Evolutionary conservation across 345 rosid genomes (phyloP), one percentile per base, ranked within the genome.

Genomic region (Alliaria petiolata): DNA sequence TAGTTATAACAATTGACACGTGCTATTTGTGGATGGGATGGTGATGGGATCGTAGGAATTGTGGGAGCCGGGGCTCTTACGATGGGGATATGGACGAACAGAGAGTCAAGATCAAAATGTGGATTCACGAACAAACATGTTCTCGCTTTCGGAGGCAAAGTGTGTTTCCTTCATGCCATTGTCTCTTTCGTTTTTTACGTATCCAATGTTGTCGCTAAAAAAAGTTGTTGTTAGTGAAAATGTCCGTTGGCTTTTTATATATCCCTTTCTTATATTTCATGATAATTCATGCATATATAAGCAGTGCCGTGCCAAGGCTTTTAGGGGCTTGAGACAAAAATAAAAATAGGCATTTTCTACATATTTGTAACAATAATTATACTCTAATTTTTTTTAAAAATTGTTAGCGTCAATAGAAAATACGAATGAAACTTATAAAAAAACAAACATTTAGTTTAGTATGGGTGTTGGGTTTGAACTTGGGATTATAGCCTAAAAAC

Each of bases 61-160:
- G 33, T 6, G 3, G 76, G 25, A 72, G 50, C 11, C 19, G 57
- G 3, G 12, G 2, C 9, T 2, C 70, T 72, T 43, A 42, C 6
- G 40, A 53, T 53, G 46, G 76, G 76, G 25, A 35, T 72, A 54
- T 72, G 70, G 70, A 5, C 49, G 12, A 72, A 72, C 55, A 44
- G 70, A 72, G 76, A 35, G 49, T 72, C 76, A 17, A 53, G 64
- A 72, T 15, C 64, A 25, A 1, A 44, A 13, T 63, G 70, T 63
- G 50, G 64, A 54, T 44, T 63, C 70, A 63, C 70, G 22, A 54
- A 72, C 28, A 53, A 35, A 44, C 16, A 54, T 44, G 0, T 34
- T 25, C 20, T 72, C 5, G 54, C 47, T 15, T 1, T 54, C 0
- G 64, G 64, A 63, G 56, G 49, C 70, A 44, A 62, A 53, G 28